Base-by-base conservation (phyloP, 2,329 filamentous ascomycete species). In the Sarocladium oryzae region DNA sequence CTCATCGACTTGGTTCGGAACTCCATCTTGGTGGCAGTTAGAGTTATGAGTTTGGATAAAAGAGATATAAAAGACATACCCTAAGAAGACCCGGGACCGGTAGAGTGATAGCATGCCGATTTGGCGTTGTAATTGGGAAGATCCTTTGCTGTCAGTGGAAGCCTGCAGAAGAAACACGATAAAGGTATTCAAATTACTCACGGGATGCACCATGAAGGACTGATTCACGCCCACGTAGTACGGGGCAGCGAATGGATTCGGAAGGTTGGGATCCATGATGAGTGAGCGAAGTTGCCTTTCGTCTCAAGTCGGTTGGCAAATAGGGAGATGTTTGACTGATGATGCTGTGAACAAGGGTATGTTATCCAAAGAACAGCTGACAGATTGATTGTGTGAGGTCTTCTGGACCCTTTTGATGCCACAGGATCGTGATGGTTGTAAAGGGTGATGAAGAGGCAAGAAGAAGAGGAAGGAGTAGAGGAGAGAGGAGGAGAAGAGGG, bases 351-450 rank as follows among this genome's bases (percentile, higher is more conserved):
- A 9, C 35, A 37, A 24, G 18, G 8, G 15, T 33, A 32, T 4
- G 21, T 21, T 48, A 48, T 48, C 43, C 43, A 48, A 48, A 30
- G 43, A 48, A 33, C 43, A 48, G n/a, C 28, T 30, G 7, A 13
- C 28, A 30, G 28, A 30, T 13, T 13, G 28, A 30, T 7, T 30
- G 28, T 30, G 28, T 7, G 7, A 30, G 28, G 13, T 13, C 28
- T 7, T 7, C 28, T 30, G n/a, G n/a, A n/a, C n/a, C n/a, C n/a
- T n/a, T n/a, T n/a, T n/a, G n/a, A n/a, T n/a, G n/a, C n/a, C n/a
- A n/a, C n/a, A n/a, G n/a, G n/a, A n/a, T n/a, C n/a, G n/a, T n/a
- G n/a, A n/a, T n/a, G n/a, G n/a, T n/a, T n/a, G n/a, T n/a, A n/a
- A n/a, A n/a, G n/a, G n/a, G n/a, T n/a, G n/a, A n/a, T n/a, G n/a